These are phyloP conservation scores for Nitzschia putrida DNA, from an alignment of 108 stramenopile genomes.

Conservation along the genomic window DNA sequence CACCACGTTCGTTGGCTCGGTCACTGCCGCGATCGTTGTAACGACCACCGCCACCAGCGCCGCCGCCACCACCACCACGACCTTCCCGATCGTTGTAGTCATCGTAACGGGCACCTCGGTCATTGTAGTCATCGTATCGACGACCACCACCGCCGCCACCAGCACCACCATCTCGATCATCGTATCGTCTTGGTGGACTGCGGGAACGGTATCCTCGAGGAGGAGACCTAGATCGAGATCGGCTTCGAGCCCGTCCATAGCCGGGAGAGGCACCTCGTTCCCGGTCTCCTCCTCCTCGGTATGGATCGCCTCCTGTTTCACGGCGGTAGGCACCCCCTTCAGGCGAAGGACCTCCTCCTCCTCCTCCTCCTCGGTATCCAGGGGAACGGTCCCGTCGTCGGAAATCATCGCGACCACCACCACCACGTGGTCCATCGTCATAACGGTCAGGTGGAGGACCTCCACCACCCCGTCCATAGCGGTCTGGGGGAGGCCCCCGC, in stretches of 20 bases:
- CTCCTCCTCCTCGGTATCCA: constrained; percentile 31
- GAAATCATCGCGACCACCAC: constrained; percentile 25
- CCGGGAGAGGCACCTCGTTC: constrained; percentile 21
- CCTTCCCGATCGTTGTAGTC: constrained; percentile 21
- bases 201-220: constrained; percentile 39
- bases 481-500: constrained; percentile 31
- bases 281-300: constrained; percentile 31
- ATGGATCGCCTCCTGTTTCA: constrained; percentile 11
- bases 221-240: constrained; percentile 33
- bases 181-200: constrained; percentile 45
- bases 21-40: constrained; percentile 25
- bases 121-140: constrained; percentile 19
- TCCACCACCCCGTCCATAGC: constrained; percentile 22
- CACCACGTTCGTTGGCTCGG: background rate
- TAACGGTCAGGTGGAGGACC: constrained; percentile 9
- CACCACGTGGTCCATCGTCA: constrained; percentile 16
- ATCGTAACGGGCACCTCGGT: constrained; percentile 20
- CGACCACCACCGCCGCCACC: constrained; percentile 32
- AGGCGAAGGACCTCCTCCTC: constrained; percentile 14
- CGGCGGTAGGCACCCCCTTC: background rate
- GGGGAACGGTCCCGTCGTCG: constrained; percentile 26
- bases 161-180: constrained; percentile 32
- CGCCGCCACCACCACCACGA: constrained; percentile 27
- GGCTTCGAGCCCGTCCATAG: constrained; percentile 37
- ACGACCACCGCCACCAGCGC: constrained; percentile 15